Conservation (phyloP, 805 yeast species). For the Pichia thaimueangensis region DNA sequence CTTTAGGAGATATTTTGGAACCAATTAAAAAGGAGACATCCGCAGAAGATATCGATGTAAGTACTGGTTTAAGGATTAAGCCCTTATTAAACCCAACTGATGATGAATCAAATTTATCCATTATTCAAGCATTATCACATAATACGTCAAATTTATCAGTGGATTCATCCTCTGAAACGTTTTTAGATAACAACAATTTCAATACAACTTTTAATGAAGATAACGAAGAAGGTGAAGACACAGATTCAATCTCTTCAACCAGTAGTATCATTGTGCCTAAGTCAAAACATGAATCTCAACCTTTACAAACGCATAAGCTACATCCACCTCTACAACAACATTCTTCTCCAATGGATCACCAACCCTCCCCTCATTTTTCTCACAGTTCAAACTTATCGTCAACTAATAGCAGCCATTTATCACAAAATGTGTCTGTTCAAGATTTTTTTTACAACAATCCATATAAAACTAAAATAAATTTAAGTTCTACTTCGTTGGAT, state of each 20-base stretch:
- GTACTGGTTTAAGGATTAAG: background rate
- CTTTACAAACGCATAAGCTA: no score
- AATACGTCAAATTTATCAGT: slow-evolving; percentile 10
- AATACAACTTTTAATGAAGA: background rate
- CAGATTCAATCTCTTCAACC: slow-evolving; percentile 5
- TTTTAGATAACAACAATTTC: slow-evolving; percentile 11
- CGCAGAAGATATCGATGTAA: background rate
- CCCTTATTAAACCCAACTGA: background rate
- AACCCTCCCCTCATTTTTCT: no score
- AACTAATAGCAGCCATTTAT: background rate
- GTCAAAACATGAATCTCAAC: background rate
- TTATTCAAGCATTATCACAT: slow-evolving; percentile 21
- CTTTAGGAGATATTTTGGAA: slow-evolving; percentile 24
- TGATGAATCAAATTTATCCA: slow-evolving; percentile 18
- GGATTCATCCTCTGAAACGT: slow-evolving; percentile 8
- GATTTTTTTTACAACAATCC: slow-evolving; percentile 44
- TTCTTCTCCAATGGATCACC: no score
- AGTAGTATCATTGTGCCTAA: background rate
- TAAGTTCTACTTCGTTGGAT: slow-evolving; percentile 14
- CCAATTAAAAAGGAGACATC: slow-evolving; percentile 15
- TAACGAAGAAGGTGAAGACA: slow-evolving; percentile 2
- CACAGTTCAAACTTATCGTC: no score
- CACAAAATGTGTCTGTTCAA: slow-evolving; percentile 37
- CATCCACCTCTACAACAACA: no score
- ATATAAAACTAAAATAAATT: slow-evolving; percentile 12